phyloP scores from a whole-genome alignment of 805 yeast species.

The Candida silvatica region DNA sequence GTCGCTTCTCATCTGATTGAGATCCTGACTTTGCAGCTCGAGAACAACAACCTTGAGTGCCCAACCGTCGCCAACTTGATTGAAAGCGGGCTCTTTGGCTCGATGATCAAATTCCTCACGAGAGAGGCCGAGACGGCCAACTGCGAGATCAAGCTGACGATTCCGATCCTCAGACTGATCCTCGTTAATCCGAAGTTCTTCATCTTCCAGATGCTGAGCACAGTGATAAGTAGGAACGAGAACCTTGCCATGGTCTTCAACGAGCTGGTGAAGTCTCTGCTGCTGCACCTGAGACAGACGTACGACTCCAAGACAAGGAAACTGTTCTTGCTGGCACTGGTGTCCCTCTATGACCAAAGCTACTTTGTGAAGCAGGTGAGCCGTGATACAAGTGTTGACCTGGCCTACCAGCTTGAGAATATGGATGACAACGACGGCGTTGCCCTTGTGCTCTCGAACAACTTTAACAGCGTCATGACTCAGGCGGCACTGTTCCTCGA shows the following conservation, averaged over 20 bases:
- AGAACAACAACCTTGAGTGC: conserved; percentile 12
- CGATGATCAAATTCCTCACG: conserved; percentile 30
- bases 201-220: conserved; percentile 8
- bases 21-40: conserved; percentile 31
- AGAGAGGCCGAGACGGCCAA: conserved; percentile 36
- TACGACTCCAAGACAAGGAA: conserved; percentile 75
- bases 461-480: conserved; percentile 21
- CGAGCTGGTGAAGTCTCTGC: conserved; percentile 18
- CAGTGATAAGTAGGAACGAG: conserved; percentile 19
- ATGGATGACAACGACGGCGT: conserved; percentile 13
- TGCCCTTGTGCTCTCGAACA: conserved; percentile 13
- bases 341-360: conserved; percentile 20
- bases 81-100: conserved; percentile 36
- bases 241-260: conserved; percentile 9
- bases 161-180: conserved; percentile 32
- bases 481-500: conserved; percentile 43
- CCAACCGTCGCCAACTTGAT: conserved; percentile 21
- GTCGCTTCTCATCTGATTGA: conserved; percentile 48
- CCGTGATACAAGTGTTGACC: conserved; percentile 5
- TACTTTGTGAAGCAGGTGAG: conserved; percentile 2
- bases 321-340: conserved; percentile 22
- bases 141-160: conserved; percentile 30
- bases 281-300: conserved; percentile 33
- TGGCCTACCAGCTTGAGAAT: conserved; percentile 20
- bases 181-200: conserved; percentile 26